phyloP scores from a whole-genome alignment of 192 early-diverging fungal genomes.

The Rhizophlyctis rosea region DNA sequence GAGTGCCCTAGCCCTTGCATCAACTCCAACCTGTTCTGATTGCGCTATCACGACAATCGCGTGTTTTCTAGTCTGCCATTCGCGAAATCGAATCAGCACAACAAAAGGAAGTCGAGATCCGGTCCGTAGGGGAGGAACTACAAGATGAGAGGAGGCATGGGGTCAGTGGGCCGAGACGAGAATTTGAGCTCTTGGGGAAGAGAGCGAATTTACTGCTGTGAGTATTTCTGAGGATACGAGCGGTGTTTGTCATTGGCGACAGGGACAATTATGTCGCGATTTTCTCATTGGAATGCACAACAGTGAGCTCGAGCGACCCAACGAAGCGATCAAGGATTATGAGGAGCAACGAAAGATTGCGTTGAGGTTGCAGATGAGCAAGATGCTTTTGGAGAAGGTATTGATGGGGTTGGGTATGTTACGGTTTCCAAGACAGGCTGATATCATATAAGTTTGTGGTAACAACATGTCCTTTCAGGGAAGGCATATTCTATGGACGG shows the following conservation, averaged over 20 bases:
- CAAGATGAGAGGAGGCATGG: no score
- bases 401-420: slow-evolving; percentile 11
- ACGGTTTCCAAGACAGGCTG: no score
- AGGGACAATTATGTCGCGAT: no score
- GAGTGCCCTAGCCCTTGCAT: no score
- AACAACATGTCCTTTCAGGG: no score
- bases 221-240: neutral
- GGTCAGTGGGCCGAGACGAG: neutral
- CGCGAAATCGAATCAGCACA: slow-evolving; percentile 9
- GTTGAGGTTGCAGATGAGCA: slow-evolving; percentile 6
- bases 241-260: neutral
- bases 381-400: slow-evolving; percentile 9
- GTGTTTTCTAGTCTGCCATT: no score
- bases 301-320: neutral
- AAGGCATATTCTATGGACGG: neutral
- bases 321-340: slow-evolving; percentile 10
- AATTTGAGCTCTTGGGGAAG: slow-evolving; percentile 14
- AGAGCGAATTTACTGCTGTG: slow-evolving; percentile 17
- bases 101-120: slow-evolving; percentile 11
- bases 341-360: slow-evolving; percentile 11
- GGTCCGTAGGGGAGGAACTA: neutral
- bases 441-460: no score
- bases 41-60: no score
- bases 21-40: no score
- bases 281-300: neutral